Evolutionary conservation across 148 eudicot genomes (phyloP), one percentile per base, ranked within the genome.

Genomic region (Amaranthus cruentus): DNA sequence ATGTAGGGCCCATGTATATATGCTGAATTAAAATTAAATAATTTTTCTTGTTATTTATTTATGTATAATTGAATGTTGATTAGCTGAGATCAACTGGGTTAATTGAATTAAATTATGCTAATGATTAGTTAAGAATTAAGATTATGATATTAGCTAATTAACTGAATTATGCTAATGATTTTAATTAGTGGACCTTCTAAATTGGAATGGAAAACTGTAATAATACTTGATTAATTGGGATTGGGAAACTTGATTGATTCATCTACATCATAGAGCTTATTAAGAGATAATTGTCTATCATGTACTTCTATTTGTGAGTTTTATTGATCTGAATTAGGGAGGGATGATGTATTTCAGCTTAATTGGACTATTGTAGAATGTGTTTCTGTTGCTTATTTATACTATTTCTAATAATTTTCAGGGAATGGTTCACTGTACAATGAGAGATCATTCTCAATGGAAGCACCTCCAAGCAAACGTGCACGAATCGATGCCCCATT

Each of bases 341-440:
- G 7, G 55, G 70, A 7, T 67, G n/a, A n/a, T 8, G 49, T 15
- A 69, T 72, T 47, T 43, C 46, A 10, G 3, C 47, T 6, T 65
- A 4, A 4, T 18, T 52, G n/a, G 12, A 21, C 10, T 58, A 7
- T 9, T 47, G 42, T 42, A 8, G 3, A 6, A 51, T 47, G 38
- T 28, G 38, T 46, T 72, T 7, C 56, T 66, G 62, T 52, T 59
- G 76, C 78, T 81, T 69, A 83, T 72, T 67, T 66, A 73, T 69
- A 6, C 70, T 67, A 50, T 55, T 71, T 62, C 38, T 10, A 55
- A 82, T 51, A 43, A 54, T 47, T 84, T 83, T 62, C 95, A 91
- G 97, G 92, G 51, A 88, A 87, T 53, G 90, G 82, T 83, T 87
- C 88, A 75, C 59, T 85, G 55, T 72, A 77, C 57, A 72, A 74